These are phyloP conservation scores for Venturia aucupariae DNA, from an alignment of 2,329 filamentous ascomycete species.

Conservation along the genomic window DNA sequence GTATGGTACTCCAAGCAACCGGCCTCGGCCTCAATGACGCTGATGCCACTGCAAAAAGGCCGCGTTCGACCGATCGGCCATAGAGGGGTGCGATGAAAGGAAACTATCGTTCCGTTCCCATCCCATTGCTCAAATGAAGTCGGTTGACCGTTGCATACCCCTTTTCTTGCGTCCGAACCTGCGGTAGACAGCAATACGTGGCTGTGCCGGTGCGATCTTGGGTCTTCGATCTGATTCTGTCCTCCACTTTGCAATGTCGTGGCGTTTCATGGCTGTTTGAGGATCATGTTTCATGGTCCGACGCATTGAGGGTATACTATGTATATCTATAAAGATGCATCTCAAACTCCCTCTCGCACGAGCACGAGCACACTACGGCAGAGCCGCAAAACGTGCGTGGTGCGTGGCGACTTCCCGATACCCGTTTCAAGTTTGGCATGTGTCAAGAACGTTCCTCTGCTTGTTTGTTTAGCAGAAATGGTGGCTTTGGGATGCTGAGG, in stretches of 20 bases:
- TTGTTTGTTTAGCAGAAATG: too few species aligned
- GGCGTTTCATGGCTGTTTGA: not conserved
- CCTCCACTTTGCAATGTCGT: not conserved
- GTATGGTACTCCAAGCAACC: not conserved
- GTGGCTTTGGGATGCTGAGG: not conserved
- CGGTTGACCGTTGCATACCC: not conserved
- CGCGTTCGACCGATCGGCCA: not conserved
- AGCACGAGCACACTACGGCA: not conserved
- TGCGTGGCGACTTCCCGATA: not conserved
- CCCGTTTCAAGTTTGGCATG: not conserved
- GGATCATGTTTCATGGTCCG: not conserved
- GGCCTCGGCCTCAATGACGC: not conserved
- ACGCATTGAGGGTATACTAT: not conserved
- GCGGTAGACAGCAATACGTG: not conserved
- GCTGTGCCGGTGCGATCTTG: not conserved
- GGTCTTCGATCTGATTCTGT: not conserved
- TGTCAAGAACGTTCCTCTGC: not conserved
- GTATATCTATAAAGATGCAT: not conserved
- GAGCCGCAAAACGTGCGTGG: conserved; percentile 3
- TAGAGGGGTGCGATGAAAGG: not conserved
- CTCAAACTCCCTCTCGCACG: too few species aligned
- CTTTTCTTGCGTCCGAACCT: not conserved
- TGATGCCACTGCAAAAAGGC: not conserved
- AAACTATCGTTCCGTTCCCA: not conserved
- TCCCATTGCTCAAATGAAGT: not conserved